Evolutionary conservation across 495 filamentous ascomycete genomes (phyloP), one percentile per base, ranked within the genome.

Genomic region (Apiosordaria backusii): DNA sequence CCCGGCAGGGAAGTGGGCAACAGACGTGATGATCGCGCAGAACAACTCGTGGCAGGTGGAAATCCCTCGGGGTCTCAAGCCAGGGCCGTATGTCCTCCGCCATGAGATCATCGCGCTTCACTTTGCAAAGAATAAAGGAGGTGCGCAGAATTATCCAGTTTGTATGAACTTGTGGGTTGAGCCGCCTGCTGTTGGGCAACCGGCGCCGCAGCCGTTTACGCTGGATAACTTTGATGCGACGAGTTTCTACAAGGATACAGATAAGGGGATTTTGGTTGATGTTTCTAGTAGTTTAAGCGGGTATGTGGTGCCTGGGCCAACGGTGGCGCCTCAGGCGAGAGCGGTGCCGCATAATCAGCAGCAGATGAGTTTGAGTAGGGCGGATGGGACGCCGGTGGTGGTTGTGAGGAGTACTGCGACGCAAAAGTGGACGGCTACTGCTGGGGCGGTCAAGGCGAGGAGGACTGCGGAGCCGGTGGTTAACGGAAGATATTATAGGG

Each of bases 51-150:
- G 84, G 82, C 81, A 79, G 61, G 83, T 90, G 65, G 86, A 78
- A 1, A 86, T 93, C 65, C 90, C 90, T 40, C 67, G 70, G 19
- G 76, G 75, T 63, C 81, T 92, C 58, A 80, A 75, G 10, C 71
- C 85, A 9, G 89, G 90, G 4, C 83, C 87, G 77, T 93, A 91
- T 61, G 84, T 93, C 63, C 76, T 93, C 53, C 85, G 90, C 35
- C 87, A 91, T 66, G 90, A 93, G 77, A 83, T 91, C 64, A 87
- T 92, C 40, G 90, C 85, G 22, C 83, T 92, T 35, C 89, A 92
- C 77, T 84, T 80, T n/a, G 87, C 88, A 23, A 82, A 74, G 5
- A 71, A 80, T 3, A 68, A 68, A 19, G 78, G 84, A 63, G 84
- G 88, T 13, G 88, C 90, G 21, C 90, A 93, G 78, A 88, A 87